These are phyloP conservation scores for Medicago lupulina DNA, from an alignment of 306 rosid genomes.

Conservation along the genomic window DNA sequence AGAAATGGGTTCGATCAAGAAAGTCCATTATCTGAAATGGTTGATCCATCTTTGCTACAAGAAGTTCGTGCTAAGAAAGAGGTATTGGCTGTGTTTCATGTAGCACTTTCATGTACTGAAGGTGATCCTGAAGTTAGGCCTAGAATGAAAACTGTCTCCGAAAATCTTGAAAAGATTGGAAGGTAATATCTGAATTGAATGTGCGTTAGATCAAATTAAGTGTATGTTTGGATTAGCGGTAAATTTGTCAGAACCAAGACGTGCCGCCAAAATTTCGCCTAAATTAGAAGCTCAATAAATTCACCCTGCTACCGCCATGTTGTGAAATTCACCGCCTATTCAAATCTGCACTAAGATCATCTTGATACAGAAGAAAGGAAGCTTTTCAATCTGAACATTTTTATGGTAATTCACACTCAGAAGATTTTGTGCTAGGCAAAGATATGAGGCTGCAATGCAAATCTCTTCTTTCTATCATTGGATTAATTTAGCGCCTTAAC, in stretches of 20 bases:
- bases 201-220: background rate
- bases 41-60: slow-evolving; percentile 78
- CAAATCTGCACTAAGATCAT: background rate
- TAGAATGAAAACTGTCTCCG: slow-evolving; percentile 86
- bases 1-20: slow-evolving; percentile 91
- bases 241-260: no score
- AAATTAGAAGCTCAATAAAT: no score
- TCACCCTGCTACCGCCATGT: no score
- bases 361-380: background rate
- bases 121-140: slow-evolving; percentile 88
- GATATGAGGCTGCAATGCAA: background rate
- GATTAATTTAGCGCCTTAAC: background rate
- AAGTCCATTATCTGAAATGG: slow-evolving; percentile 88
- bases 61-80: slow-evolving; percentile 94
- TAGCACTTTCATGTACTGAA: slow-evolving; percentile 89
- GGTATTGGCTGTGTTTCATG: slow-evolving; percentile 87
- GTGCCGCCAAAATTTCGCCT: no score
- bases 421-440: background rate
- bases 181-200: slow-evolving; percentile 27
- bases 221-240: background rate
- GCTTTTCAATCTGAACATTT: background rate
- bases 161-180: slow-evolving; percentile 82
- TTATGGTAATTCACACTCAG: background rate
- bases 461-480: background rate
- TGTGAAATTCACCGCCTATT: background rate